phyloP scores from a whole-genome alignment of 176 grass and related monocot species.

The Canna indica region DNA sequence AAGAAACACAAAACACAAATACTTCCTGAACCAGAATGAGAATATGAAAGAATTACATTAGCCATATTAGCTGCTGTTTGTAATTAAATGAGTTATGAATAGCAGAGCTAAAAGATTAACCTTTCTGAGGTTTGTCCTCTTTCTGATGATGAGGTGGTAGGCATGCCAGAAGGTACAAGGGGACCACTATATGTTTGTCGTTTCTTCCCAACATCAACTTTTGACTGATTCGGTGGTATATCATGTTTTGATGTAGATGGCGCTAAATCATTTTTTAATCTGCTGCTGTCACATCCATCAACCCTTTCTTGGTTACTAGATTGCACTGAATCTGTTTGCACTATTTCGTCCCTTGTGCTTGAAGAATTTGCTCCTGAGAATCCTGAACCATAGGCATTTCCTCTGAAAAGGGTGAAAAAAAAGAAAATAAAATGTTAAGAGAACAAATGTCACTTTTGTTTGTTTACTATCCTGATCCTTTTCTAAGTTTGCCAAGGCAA shows the following conservation, averaged over 20 bases:
- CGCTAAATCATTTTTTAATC: conserved; percentile 42
- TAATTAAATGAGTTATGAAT: too few species aligned
- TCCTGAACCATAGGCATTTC: neutral
- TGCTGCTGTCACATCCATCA: conserved; percentile 31
- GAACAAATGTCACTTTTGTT: neutral
- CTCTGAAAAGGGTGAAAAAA: conserved; percentile 4
- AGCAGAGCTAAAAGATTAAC: conserved; percentile 29
- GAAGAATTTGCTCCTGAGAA: conserved; percentile 22
- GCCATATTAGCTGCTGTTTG: too few species aligned
- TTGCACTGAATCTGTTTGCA: conserved; percentile 33
- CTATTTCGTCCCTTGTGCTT: conserved; percentile 25
- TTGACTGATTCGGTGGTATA: conserved; percentile 38
- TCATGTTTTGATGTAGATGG: conserved; percentile 56
- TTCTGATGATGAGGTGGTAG: conserved; percentile 32
- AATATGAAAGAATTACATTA: neutral
- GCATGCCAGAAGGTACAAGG: conserved; percentile 28
- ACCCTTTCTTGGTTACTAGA: conserved; percentile 34
- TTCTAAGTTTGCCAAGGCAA: neutral
- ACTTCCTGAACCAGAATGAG: neutral
- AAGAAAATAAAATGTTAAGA: neutral
- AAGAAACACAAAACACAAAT: too few species aligned
- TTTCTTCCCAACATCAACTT: conserved; percentile 46
- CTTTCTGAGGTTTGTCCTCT: conserved; percentile 51
- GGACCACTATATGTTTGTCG: conserved; percentile 57
- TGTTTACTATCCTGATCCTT: neutral